Conservation (phyloP, 768 basidiomycete genomes). For the Sutorius australiensis region DNA sequence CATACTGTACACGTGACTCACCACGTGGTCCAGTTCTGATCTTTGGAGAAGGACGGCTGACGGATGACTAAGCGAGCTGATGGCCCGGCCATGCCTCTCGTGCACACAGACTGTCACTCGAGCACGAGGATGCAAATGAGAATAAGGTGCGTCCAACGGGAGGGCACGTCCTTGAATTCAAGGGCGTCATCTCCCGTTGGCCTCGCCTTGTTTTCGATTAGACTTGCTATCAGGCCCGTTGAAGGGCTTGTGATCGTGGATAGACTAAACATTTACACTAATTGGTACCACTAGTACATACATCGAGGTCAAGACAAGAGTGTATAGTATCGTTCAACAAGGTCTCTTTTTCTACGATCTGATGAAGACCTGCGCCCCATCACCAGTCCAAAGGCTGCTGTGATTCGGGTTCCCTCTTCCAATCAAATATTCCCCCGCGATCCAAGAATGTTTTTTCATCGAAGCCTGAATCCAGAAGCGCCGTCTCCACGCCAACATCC, state of each 20-base stretch:
- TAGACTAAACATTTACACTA: too few relatives aligned
- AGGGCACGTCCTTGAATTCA: conserved; percentile 9
- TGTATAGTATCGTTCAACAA: not conserved
- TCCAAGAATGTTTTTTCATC: conserved; percentile 11
- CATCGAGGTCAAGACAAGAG: not conserved
- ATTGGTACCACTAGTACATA: not conserved
- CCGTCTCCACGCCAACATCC: conserved; percentile 13
- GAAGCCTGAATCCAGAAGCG: conserved; percentile 15
- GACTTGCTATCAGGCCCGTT: not conserved
- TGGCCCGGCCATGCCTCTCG: too few relatives aligned
- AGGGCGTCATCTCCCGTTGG: conserved; percentile 15
- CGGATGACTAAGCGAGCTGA: too few relatives aligned
- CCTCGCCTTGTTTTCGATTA: conserved; percentile 12
- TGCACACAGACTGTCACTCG: too few relatives aligned
- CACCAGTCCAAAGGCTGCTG: conserved; percentile 9
- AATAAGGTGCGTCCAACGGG: conserved; percentile 25
- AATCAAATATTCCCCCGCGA: conserved; percentile 6
- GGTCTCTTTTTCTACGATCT: not conserved
- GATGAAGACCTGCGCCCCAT: not conserved
- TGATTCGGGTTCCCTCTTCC: conserved; percentile 1
- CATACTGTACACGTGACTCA: too few relatives aligned
- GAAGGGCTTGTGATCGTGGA: not conserved
- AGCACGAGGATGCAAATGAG: not conserved
- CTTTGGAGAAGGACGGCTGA: too few relatives aligned
- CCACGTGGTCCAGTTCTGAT: too few relatives aligned